phyloP scores from a whole-genome alignment of 1,139 yeast genomes.

The Hansenula lynferdii region DNA sequence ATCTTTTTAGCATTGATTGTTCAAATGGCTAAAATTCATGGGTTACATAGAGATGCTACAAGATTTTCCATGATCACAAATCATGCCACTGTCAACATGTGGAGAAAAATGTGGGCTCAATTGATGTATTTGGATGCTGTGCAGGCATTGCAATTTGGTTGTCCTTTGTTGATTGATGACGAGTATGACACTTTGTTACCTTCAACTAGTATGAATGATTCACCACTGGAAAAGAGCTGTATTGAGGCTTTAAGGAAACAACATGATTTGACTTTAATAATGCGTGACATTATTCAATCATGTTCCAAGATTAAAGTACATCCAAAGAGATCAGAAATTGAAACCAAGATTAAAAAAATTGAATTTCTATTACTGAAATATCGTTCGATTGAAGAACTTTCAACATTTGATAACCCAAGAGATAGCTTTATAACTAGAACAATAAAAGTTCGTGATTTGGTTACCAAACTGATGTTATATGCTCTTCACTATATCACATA shows the following conservation, averaged over 20 bases:
- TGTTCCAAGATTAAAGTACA: slow-evolving; percentile 23
- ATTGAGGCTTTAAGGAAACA: slow-evolving; percentile 25
- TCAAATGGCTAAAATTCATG: slow-evolving; percentile 38
- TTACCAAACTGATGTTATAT: slow-evolving; percentile 17
- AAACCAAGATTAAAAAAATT: slow-evolving; percentile 22
- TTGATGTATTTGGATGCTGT: slow-evolving; percentile 31
- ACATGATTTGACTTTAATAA: slow-evolving; percentile 25
- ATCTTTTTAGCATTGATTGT: slow-evolving; percentile 33
- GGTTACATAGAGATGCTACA: slow-evolving; percentile 39
- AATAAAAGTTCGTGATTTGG: slow-evolving; percentile 21
- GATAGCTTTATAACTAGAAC: slow-evolving; percentile 15
- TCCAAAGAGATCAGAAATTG: slow-evolving; percentile 30
- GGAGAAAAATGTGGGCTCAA: slow-evolving; percentile 37
- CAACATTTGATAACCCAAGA: slow-evolving; percentile 2
- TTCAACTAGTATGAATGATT: slow-evolving; percentile 11
- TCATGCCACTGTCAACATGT: slow-evolving; percentile 19
- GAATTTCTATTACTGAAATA: slow-evolving; percentile 25
- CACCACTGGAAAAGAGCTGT: slow-evolving; percentile 24
- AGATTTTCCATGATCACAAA: slow-evolving; percentile 28
- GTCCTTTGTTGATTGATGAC: slow-evolving; percentile 33
- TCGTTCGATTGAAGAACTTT: slow-evolving; percentile 13
- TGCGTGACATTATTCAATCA: slow-evolving; percentile 25
- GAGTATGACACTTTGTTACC: slow-evolving; percentile 34
- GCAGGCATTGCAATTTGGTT: slow-evolving; percentile 32
- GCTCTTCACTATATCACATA: slow-evolving; percentile 17